A percentile compares a stretch with the other conserved stretches of the same genome.
Conservation (phyloP, 768 basidiomycete genomes). For the Lentinula boryana region DNA sequence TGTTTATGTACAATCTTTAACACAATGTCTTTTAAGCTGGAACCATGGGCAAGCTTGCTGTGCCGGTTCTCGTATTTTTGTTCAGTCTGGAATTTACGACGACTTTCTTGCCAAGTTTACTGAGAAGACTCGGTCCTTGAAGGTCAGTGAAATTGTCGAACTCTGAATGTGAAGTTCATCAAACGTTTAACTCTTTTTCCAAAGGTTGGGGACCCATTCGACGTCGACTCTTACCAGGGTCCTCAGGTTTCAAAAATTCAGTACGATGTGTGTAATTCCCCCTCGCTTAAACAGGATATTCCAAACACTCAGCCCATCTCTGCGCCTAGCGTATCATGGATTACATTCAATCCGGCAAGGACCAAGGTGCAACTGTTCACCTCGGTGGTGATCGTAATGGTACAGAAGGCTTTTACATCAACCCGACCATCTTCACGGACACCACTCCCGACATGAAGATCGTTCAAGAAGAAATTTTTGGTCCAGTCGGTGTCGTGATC, state of each 20-base stretch:
- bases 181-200: conserved; percentile 17
- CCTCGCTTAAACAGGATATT: background rate
- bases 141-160: background rate
- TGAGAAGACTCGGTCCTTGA: conserved; percentile 36
- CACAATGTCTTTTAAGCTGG: conserved; percentile 27
- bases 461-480: conserved; percentile 73
- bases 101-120: conserved; percentile 50
- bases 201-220: conserved; percentile 56
- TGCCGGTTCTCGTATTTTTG: conserved; percentile 65
- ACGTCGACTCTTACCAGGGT: conserved; percentile 47
- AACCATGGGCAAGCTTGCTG: conserved; percentile 69
- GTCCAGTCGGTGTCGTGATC: conserved; percentile 71
- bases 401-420: conserved; percentile 59
- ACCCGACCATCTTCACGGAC: conserved; percentile 72
- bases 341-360: conserved; percentile 73
- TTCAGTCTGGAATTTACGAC: conserved; percentile 53
- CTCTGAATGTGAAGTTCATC: conserved; percentile 15
- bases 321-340: conserved; percentile 56
- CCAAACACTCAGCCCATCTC: background rate
- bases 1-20: background rate
- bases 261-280: conserved; percentile 25
- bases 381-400: conserved; percentile 53
- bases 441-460: conserved; percentile 68
- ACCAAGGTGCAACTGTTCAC: conserved; percentile 63
- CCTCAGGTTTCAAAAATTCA: conserved; percentile 54